Percentiles rank a stretch among this genome's conserved stretches.
Evolutionary conservation across 163 green algal genomes (phyloP).

Genomic region (Chlamydomonas reinhardtii): DNA sequence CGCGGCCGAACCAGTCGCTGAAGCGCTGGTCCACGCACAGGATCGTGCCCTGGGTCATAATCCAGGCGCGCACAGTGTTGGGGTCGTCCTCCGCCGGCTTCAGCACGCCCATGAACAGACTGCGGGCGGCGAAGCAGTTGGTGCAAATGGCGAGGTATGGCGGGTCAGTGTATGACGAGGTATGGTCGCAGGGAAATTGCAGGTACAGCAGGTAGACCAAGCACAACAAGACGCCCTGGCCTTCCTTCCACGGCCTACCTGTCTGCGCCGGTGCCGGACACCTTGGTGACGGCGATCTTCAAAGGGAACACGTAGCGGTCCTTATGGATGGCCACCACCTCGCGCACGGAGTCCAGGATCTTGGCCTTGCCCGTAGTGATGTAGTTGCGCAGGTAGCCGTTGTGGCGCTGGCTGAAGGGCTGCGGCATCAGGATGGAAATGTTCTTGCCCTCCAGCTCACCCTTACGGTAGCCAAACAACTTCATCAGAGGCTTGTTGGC

Average conservation of each 20-base stretch:
- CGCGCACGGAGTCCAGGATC: conserved; percentile 48
- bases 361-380: conserved; percentile 50
- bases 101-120: conserved; percentile 67
- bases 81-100: conserved; percentile 38
- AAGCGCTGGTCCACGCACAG: conserved; percentile 68
- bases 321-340: conserved; percentile 69
- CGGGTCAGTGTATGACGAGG: neutral
- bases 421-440: conserved; percentile 67
- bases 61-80: conserved; percentile 47
- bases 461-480: conserved; percentile 67
- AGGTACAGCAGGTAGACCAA: too few species aligned
- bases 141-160: neutral
- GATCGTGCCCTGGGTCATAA: conserved; percentile 55
- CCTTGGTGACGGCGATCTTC: conserved; percentile 56
- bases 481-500: conserved; percentile 65
- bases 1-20: conserved; percentile 61
- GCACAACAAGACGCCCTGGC: too few species aligned
- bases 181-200: too few species aligned
- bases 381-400: conserved; percentile 59
- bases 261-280: conserved; percentile 41
- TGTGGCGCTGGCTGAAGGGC: conserved; percentile 63
- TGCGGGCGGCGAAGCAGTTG: neutral
- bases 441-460: conserved; percentile 71
- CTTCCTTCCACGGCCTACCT: too few species aligned
- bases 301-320: conserved; percentile 62